Percentiles rank a stretch among this genome's conserved stretches.
Conservation (phyloP, 495 filamentous ascomycete species). For the Tuber calosporum region DNA sequence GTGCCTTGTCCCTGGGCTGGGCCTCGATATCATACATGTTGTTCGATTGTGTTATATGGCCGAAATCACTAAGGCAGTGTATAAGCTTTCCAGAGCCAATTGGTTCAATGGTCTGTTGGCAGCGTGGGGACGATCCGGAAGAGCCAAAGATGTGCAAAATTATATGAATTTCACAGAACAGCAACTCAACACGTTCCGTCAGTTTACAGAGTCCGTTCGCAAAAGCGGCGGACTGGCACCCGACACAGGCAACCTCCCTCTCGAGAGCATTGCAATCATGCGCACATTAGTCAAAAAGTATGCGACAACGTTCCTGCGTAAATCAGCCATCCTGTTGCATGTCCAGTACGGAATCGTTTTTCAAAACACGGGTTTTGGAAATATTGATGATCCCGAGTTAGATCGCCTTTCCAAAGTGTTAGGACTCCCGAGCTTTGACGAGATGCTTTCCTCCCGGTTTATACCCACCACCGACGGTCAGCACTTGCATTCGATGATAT, state of each 20-base stretch:
- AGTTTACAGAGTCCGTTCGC: constrained; percentile 4
- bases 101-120: constrained; percentile 39
- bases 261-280: constrained; percentile 42
- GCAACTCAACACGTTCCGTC: constrained; percentile 31
- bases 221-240: neutral
- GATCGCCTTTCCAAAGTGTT: constrained; percentile 68
- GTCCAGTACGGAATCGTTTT: constrained; percentile 85
- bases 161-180: constrained; percentile 26
- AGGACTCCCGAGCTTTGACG: constrained; percentile 67
- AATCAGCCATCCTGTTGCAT: constrained; percentile 72
- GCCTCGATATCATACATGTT: constrained; percentile 71
- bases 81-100: constrained; percentile 42
- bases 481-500: constrained; percentile 51
- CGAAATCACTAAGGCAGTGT: constrained; percentile 70
- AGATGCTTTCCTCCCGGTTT: constrained; percentile 53
- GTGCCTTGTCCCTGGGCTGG: constrained; percentile 62
- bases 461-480: constrained; percentile 22
- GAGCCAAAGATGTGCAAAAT: neutral
- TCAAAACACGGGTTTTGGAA: constrained; percentile 60
- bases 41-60: constrained; percentile 85
- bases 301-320: constrained; percentile 81
- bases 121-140: constrained; percentile 22
- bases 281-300: constrained; percentile 63
- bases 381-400: constrained; percentile 66
- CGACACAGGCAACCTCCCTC: constrained; percentile 12